These are phyloP conservation scores for Heritiera fomes DNA, from an alignment of 345 rosid species.

Conservation along the genomic window DNA sequence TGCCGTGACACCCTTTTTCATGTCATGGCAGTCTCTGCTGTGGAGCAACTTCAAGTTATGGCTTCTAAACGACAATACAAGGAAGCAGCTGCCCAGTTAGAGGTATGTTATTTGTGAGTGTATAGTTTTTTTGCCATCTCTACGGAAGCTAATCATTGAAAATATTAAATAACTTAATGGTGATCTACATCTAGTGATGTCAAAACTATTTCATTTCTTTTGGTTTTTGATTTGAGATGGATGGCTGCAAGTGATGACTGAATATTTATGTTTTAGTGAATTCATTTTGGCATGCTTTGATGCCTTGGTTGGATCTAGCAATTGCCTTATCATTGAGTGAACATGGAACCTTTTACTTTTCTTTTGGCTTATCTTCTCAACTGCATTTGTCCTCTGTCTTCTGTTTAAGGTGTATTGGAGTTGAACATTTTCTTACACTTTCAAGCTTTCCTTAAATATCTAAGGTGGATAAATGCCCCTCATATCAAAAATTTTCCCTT, in stretches of 20 bases:
- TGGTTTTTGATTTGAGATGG: conserved; percentile 2
- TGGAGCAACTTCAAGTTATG: conserved; percentile 98
- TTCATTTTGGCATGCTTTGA: not conserved
- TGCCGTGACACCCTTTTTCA: conserved; percentile 24
- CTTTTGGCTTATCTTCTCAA: not conserved
- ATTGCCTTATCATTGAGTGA: not conserved
- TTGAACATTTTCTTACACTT: not conserved
- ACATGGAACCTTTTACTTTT: not conserved
- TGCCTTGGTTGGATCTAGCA: not conserved
- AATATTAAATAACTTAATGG: not conserved
- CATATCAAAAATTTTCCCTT: not conserved
- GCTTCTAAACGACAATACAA: conserved; percentile 95
- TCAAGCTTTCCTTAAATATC: not conserved
- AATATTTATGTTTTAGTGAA: not conserved
- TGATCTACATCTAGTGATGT: not conserved
- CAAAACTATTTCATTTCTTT: conserved; percentile 6
- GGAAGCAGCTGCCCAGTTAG: conserved; percentile 98
- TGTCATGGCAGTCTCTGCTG: conserved; percentile 81
- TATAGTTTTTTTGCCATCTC: not conserved
- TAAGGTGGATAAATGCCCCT: not conserved
- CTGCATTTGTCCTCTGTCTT: conserved; percentile 2
- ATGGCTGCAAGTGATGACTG: not conserved
- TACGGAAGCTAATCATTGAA: not conserved
- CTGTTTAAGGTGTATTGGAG: not conserved
- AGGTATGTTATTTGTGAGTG: conserved; percentile 47